Evolutionary conservation across 345 rosid genomes (phyloP).

Genomic region (Lumnitzera littorea): DNA sequence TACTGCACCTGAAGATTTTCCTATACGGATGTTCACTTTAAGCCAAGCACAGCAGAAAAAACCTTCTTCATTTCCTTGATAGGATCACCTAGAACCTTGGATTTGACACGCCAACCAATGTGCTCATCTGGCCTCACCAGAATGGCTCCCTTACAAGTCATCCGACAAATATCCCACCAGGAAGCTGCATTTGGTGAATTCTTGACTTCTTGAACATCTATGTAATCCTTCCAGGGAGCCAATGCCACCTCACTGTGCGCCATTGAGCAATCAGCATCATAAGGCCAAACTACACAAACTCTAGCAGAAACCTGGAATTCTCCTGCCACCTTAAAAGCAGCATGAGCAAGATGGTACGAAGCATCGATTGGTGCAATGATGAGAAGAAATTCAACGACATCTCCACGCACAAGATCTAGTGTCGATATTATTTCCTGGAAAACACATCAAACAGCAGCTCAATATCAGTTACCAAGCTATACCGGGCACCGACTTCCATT

Average conservation of each 20-base stretch:
- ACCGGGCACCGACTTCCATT: no score
- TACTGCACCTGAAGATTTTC: not conserved
- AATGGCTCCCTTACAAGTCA: slow-evolving; percentile 63
- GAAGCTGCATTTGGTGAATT: slow-evolving; percentile 29
- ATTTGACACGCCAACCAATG: slow-evolving; percentile 66
- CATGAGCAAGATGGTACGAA: slow-evolving; percentile 62
- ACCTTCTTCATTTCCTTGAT: slow-evolving; percentile 43
- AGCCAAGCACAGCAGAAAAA: slow-evolving; percentile 43
- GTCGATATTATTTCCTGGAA: slow-evolving; percentile 51
- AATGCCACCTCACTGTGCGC: slow-evolving; percentile 33
- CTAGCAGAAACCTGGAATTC: slow-evolving; percentile 42
- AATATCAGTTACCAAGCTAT: no score
- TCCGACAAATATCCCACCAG: slow-evolving; percentile 75
- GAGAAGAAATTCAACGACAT: slow-evolving; percentile 76
- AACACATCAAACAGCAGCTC: slow-evolving; percentile 1
- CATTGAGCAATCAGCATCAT: slow-evolving; percentile 15
- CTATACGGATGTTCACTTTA: slow-evolving; percentile 7
- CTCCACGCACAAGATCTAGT: slow-evolving; percentile 56
- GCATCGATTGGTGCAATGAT: slow-evolving; percentile 56
- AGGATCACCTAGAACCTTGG: slow-evolving; percentile 32
- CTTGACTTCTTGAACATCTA: slow-evolving; percentile 52
- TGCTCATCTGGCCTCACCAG: slow-evolving; percentile 82
- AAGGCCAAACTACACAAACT: slow-evolving; percentile 67
- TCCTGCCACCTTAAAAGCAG: slow-evolving; percentile 43
- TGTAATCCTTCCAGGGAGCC: slow-evolving; percentile 53